phyloP scores from a whole-genome alignment of 345 rosid species.

The Clarkia xantiana region DNA sequence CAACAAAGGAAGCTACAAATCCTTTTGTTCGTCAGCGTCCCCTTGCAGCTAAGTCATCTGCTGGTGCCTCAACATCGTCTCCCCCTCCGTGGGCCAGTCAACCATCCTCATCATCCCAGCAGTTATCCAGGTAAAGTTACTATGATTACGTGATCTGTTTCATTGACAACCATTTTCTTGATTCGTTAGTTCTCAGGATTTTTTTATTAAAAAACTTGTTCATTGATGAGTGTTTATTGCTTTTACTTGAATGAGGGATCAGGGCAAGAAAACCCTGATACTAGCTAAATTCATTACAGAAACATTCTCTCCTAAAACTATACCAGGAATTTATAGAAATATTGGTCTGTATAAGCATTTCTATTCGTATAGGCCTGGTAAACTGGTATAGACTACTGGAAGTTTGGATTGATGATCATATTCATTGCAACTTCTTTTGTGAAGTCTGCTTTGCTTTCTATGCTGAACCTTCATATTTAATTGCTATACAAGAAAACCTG shows the following conservation, averaged over 20 bases:
- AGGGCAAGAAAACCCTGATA: too few species aligned
- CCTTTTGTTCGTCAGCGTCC: constrained; percentile 62
- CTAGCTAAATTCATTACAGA: too few species aligned
- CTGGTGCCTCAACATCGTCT: constrained; percentile 20
- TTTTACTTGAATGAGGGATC: too few species aligned
- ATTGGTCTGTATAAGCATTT: too few species aligned
- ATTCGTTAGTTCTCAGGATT: background rate
- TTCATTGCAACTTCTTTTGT: too few species aligned
- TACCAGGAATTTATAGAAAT: too few species aligned
- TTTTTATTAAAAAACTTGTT: too few species aligned
- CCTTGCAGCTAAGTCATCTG: constrained; percentile 26
- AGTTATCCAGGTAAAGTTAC: constrained; percentile 25
- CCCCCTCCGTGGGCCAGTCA: constrained; percentile 59
- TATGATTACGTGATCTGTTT: background rate
- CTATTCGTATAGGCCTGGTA: too few species aligned
- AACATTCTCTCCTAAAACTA: too few species aligned
- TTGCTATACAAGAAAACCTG: constrained; percentile 25
- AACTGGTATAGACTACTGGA: too few species aligned
- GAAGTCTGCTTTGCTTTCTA: background rate
- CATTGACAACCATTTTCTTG: background rate
- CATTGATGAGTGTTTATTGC: too few species aligned
- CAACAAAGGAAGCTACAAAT: constrained; percentile 36
- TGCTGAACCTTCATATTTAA: background rate
- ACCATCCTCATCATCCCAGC: constrained; percentile 29
- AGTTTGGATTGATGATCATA: too few species aligned